Evolutionary conservation across 768 basidiomycete genomes (phyloP), one percentile per base, ranked within the genome.

Genomic region (Russula vinacea): DNA sequence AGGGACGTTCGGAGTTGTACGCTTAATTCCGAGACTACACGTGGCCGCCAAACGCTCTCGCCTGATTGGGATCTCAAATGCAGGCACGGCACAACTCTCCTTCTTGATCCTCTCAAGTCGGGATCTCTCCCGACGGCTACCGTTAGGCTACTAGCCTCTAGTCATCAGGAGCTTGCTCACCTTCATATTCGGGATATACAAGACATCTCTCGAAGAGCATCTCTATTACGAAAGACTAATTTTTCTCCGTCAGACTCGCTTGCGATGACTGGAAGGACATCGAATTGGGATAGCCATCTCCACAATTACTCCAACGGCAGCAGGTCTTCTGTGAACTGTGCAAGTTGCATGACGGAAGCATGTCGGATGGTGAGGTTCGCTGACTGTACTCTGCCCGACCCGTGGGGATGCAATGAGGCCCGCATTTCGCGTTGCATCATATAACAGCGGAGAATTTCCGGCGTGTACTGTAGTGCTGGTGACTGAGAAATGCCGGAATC

Each of bases 11-110:
- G 64, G 64, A 61, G 59, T 13, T 61, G 55, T 6, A 61, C 60
- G 64, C 64, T 56, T 65, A 65, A 61, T 65, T 61, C 64, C 64
- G 64, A 61, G 37, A 39, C 33, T 17, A 51, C 60, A 56, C 64
- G 59, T 56, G 64, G 51, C 33, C 37, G 45, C 17, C 49, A 60
- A 55, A 49, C 53, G 47, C 45, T 55, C 58, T 51, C 64, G 44
- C 64, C 44, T 61, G 59, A 65, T 65, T 64, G 22, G 45, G 64
- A 65, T 65, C 64, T 56, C 47, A 44, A 51, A 65, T 39, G 55
- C 55, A 65, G 59, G 59, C 64, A 65, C 59, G 59, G 59, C 64
- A 65, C 59, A 5, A 10, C 33, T 60, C 33, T 29, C 50, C 64
- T 65, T 56, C 54, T 35, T 52, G 64, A 56, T 50, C 40, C 64